A percentile compares a stretch with the other conserved stretches of the same genome.
phyloP scores from a whole-genome alignment of 2,329 filamentous ascomycete genomes.

The Colletotrichum siamense region DNA sequence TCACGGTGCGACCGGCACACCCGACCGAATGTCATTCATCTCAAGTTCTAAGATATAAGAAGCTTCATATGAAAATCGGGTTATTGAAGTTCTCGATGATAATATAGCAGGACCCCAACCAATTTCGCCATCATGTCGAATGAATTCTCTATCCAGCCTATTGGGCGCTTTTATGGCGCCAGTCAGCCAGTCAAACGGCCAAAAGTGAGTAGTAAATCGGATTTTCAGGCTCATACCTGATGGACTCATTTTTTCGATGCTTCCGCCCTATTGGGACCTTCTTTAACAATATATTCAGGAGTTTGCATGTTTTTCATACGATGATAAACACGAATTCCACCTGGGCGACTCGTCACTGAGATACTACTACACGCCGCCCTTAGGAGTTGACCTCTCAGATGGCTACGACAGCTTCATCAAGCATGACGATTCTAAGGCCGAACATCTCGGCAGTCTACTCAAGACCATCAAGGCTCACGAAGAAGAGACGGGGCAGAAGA shows the following conservation, averaged over 20 bases:
- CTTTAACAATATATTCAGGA: conserved; percentile 59
- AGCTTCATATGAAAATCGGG: not conserved
- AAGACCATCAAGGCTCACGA: conserved; percentile 78
- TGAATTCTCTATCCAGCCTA: conserved; percentile 71
- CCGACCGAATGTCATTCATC: not conserved
- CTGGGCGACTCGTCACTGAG: conserved; percentile 80
- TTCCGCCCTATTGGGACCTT: not conserved
- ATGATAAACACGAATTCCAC: conserved; percentile 78
- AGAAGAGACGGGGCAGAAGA: conserved; percentile 67
- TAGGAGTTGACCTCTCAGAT: conserved; percentile 76
- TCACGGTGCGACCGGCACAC: conserved; percentile 11
- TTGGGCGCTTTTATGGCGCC: conserved; percentile 69
- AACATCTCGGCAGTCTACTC: conserved; percentile 86
- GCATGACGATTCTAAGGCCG: conserved; percentile 81
- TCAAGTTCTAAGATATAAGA: not conserved
- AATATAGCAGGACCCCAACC: not conserved
- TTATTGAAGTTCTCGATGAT: not conserved
- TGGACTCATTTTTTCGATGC: not conserved
- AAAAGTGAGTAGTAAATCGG: conserved; percentile 54
- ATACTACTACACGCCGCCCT: conserved; percentile 82
- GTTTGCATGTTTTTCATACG: conserved; percentile 92
- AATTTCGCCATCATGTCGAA: not conserved
- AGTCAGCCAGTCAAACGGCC: conserved; percentile 78
- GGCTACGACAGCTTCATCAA: conserved; percentile 86
- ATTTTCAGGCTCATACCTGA: not conserved